A percentile compares a stretch with the other conserved stretches of the same genome.
These are phyloP conservation scores for Echinosophora koreensis DNA, from an alignment of 306 rosid species.

Conservation along the genomic window DNA sequence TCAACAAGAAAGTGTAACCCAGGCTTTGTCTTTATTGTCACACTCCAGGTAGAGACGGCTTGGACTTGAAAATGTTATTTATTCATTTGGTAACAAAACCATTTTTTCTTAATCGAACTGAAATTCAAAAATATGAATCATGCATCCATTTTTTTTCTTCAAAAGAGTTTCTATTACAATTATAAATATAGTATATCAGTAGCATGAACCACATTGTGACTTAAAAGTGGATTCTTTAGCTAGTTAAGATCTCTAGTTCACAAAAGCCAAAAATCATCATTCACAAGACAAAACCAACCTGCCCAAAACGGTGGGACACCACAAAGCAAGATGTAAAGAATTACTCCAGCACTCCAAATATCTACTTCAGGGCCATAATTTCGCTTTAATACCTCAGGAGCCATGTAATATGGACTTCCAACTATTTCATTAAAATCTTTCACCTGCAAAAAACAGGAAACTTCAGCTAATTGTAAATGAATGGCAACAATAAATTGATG, in stretches of 20 bases:
- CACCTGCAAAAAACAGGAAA: constrained; percentile 61
- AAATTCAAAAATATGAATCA: neutral
- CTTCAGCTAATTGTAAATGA: constrained; percentile 36
- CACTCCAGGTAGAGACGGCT: neutral
- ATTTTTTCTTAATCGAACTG: neutral
- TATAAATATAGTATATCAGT: constrained; percentile 13
- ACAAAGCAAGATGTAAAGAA: constrained; percentile 89
- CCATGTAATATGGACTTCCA: constrained; percentile 99
- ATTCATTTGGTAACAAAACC: neutral
- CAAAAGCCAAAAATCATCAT: constrained; percentile 10
- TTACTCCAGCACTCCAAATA: constrained; percentile 98
- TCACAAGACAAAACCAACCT: constrained; percentile 66
- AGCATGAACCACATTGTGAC: neutral
- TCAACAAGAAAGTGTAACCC: neutral
- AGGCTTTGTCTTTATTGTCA: constrained; percentile 4
- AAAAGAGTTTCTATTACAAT: neutral
- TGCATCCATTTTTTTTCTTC: constrained; percentile 19
- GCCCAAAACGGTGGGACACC: constrained; percentile 99
- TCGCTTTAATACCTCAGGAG: constrained; percentile 91
- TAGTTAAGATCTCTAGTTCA: constrained; percentile 18
- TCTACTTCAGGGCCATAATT: constrained; percentile 89
- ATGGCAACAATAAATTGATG: constrained; percentile 38
- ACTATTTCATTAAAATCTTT: constrained; percentile 84
- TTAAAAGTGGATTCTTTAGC: constrained; percentile 16
- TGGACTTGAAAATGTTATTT: neutral